phyloP scores from a whole-genome alignment of 2,329 filamentous ascomycete species.

The Bipolaris sorokiniana region DNA sequence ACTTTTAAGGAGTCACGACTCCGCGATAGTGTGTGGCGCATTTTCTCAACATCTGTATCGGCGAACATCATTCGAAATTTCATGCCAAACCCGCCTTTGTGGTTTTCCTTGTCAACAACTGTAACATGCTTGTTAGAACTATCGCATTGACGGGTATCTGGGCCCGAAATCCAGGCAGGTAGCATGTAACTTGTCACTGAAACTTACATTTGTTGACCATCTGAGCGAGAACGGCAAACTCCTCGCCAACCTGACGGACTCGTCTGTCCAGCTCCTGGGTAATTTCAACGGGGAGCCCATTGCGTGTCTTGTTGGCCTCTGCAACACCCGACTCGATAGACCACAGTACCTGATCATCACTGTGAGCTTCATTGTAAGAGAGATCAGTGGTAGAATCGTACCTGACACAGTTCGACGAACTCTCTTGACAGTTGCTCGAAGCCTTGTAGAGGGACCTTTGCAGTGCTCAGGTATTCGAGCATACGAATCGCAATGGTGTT shows the following conservation, averaged over 20 bases:
- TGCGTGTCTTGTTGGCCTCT: constrained; percentile 53
- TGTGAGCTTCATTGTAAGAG: neutral
- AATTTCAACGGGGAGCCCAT: constrained; percentile 65
- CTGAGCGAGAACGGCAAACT: constrained; percentile 69
- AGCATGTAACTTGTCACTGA: too few species aligned
- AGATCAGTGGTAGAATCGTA: neutral
- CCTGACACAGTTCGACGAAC: constrained; percentile 64
- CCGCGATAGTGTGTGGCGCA: constrained; percentile 62
- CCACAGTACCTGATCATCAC: constrained; percentile 65
- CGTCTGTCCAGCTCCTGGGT: constrained; percentile 68
- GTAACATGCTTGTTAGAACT: constrained; percentile 1
- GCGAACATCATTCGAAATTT: constrained; percentile 63
- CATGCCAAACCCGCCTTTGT: constrained; percentile 65
- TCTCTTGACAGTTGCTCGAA: constrained; percentile 65
- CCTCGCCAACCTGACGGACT: constrained; percentile 65
- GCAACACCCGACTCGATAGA: constrained; percentile 69
- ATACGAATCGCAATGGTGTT: constrained; percentile 59
- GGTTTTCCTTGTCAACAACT: constrained; percentile 65
- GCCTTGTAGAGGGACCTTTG: constrained; percentile 46
- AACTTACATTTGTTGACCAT: constrained; percentile 59
- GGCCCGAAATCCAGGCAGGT: neutral
- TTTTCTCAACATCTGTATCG: constrained; percentile 66
- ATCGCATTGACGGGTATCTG: neutral
- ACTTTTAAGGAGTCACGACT: constrained; percentile 68
- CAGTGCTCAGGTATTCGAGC: constrained; percentile 45